phyloP scores from a whole-genome alignment of 2,329 filamentous ascomycete species.

The Aspergillus luchuensis region DNA sequence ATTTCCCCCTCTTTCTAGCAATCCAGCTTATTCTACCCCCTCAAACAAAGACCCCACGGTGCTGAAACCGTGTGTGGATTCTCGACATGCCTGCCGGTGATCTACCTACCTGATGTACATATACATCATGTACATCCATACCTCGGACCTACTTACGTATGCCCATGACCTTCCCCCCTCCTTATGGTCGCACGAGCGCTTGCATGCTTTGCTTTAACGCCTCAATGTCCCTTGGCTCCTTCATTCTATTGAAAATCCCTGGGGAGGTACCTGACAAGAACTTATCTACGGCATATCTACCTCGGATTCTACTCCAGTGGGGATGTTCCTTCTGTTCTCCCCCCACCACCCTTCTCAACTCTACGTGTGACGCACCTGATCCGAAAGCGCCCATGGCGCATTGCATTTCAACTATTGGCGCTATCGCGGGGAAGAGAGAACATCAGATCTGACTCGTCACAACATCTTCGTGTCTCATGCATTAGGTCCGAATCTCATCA shows the following conservation, averaged over 20 bases:
- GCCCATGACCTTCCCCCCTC: neutral
- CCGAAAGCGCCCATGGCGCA: conserved; percentile 8
- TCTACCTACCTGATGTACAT: neutral
- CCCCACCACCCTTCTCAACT: neutral
- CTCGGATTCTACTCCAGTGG: too few relatives aligned
- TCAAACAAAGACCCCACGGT: too few relatives aligned
- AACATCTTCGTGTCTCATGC: conserved; percentile 26
- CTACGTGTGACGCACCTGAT: conserved; percentile 10
- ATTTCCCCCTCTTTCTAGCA: neutral
- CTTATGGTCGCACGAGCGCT: neutral
- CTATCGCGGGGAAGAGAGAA: conserved; percentile 1
- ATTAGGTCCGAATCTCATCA: conserved; percentile 28
- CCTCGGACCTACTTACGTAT: neutral
- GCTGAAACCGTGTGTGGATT: neutral
- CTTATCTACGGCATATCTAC: too few relatives aligned
- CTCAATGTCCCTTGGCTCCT: neutral
- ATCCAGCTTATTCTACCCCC: neutral
- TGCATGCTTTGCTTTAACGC: neutral
- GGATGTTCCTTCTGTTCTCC: neutral
- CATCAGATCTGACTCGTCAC: conserved; percentile 22
- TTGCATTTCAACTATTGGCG: conserved; percentile 17
- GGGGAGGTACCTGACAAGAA: neutral
- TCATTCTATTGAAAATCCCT: neutral
- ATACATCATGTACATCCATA: neutral
- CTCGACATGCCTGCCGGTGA: neutral